Base-by-base conservation (phyloP, 768 basidiomycete genomes). In the Multifurca ochricompacta region DNA sequence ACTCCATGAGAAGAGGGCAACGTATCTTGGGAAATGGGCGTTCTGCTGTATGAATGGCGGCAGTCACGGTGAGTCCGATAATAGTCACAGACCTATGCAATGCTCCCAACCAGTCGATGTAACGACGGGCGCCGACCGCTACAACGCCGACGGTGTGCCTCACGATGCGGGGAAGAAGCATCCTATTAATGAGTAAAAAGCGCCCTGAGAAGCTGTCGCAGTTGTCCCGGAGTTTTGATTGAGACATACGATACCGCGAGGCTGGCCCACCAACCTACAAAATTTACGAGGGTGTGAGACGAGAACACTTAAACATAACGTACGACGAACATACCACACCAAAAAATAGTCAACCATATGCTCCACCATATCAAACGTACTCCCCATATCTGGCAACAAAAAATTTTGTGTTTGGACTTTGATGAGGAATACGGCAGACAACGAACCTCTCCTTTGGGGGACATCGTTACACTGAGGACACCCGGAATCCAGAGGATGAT, bases 271-370 rank as follows among this genome's bases (percentile, higher is more conserved):
- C 87, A 93, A 16, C 86, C 83, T 79, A 59, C 13, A 48, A 28
- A 59, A 56, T 28, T 34, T 34, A 31, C 18, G 43, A 19, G 10
- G n/a, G n/a, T 40, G 18, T 14, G 39, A 40, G 49, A 51, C 3
- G 27, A 54, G 50, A 25, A 54, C 27, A 14, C 37, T 25, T 10
- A 6, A 10, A 14, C 37, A 47, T 32, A 32, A 31, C 19, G 14
- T 4, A n/a, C 18, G 44, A n/a, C 18, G 44, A 28, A 36, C 48
- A 16, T 34, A 82, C 85, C 86, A 65, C 68, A 79, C 91, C 91
- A 95, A 4, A 79, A 70, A 30, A 93, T 79, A 35, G 76, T 79
- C 27, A 92, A 70, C 89, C 90, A 95, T 53, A 91, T 82, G 54
- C 83, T 87, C 88, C 88, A 92, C 79, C 81, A 89, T 6, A 86